Conservation (phyloP, 1,284 basidiomycete genomes). For the Athelia psychrophila region DNA sequence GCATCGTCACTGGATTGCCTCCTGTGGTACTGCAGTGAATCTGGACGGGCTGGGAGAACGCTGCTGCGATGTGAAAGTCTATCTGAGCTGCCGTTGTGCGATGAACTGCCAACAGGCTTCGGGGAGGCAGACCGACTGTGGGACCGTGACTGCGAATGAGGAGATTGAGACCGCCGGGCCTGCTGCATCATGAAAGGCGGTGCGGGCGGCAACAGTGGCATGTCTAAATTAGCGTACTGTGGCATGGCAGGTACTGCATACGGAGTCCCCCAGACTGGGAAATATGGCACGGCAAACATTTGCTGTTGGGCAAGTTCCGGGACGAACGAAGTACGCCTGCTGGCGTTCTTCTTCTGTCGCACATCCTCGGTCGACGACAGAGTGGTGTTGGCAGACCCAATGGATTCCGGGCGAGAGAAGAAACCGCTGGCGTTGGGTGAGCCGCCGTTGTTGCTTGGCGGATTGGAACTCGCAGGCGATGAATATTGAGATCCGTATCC, state of each 20-base stretch:
- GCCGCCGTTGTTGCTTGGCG: conserved; percentile 38
- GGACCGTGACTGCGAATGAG: conserved; percentile 13
- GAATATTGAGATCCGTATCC: conserved; percentile 25
- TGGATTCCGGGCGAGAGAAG: conserved; percentile 46
- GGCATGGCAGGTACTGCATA: conserved; percentile 27
- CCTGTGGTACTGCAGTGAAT: conserved; percentile 10
- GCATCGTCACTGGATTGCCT: conserved; percentile 2
- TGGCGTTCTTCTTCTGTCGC: conserved; percentile 34
- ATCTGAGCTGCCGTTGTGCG: conserved; percentile 23
- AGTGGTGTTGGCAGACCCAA: conserved; percentile 40
- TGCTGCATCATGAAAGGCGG: conserved; percentile 74
- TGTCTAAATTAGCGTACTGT: conserved; percentile 38
- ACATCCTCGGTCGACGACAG: conserved; percentile 56
- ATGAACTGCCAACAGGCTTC: conserved; percentile 12
- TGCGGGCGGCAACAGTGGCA: conserved; percentile 69
- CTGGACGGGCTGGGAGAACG: conserved; percentile 9
- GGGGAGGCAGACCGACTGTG: conserved; percentile 11
- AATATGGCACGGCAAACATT: conserved; percentile 35
- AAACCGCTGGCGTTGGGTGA: conserved; percentile 27
- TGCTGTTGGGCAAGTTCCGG: conserved; percentile 34
- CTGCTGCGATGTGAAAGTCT: conserved; percentile 11
- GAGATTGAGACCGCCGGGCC: conserved; percentile 18
- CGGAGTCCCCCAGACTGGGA: conserved; percentile 27
- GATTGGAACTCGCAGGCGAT: conserved; percentile 50
- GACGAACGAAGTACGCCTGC: conserved; percentile 43